Percentiles rank a stretch among this genome's conserved stretches.
Evolutionary conservation across 148 eudicot species (phyloP).

Genomic region (Cornus kousa): DNA sequence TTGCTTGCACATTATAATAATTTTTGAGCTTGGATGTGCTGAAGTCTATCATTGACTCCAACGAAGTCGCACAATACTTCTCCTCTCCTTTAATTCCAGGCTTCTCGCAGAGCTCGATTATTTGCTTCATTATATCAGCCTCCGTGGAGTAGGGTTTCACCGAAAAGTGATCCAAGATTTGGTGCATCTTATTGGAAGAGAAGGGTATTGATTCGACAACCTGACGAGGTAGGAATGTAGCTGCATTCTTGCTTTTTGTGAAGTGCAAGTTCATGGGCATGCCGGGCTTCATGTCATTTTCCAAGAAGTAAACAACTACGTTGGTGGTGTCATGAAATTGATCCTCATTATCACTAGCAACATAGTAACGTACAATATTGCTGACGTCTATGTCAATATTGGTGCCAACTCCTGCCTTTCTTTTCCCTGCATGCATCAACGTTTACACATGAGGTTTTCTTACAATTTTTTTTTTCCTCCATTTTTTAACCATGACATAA

Average conservation of each 20-base stretch:
- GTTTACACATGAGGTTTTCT: slow-evolving; percentile 11
- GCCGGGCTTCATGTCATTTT: slow-evolving; percentile 42
- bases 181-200: slow-evolving; percentile 37
- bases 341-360: slow-evolving; percentile 38
- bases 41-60: slow-evolving; percentile 75
- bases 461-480: too few relatives aligned
- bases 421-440: slow-evolving; percentile 12
- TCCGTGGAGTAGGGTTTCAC: slow-evolving; percentile 40
- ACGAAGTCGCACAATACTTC: slow-evolving; percentile 64
- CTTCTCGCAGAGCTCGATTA: slow-evolving; percentile 51
- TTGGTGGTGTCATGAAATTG: slow-evolving; percentile 58
- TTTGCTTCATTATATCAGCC: slow-evolving; percentile 41
- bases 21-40: slow-evolving; percentile 42
- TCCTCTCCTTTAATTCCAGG: slow-evolving; percentile 41
- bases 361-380: slow-evolving; percentile 18
- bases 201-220: slow-evolving; percentile 55
- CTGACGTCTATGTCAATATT: slow-evolving; percentile 28
- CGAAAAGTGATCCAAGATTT: slow-evolving; percentile 32
- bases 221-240: slow-evolving; percentile 46
- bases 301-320: slow-evolving; percentile 54
- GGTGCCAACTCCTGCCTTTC: slow-evolving; percentile 10
- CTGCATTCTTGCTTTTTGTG: slow-evolving; percentile 24
- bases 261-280: slow-evolving; percentile 47
- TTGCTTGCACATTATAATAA: slow-evolving; percentile 20
- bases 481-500: too few relatives aligned